These are phyloP conservation scores for Erodium moschatum DNA, from an alignment of 441 rosid genomes.

Conservation along the genomic window DNA sequence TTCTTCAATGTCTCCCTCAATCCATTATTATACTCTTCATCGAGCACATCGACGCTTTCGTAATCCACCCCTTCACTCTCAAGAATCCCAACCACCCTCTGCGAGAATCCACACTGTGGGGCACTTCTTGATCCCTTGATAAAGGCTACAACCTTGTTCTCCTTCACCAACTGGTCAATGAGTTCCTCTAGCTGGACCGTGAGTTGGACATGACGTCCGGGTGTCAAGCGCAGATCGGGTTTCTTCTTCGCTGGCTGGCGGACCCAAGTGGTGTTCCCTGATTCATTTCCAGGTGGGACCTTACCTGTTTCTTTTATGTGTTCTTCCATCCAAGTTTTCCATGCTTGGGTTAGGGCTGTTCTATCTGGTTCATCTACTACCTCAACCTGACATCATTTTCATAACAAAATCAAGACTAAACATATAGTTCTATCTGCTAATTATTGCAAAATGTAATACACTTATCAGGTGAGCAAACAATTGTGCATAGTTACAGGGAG, in stretches of 20 bases:
- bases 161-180: conserved; percentile 59
- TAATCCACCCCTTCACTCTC: conserved; percentile 67
- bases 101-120: conserved; percentile 82
- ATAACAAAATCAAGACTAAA: neutral
- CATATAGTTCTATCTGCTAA: too few species aligned
- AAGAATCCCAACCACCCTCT: conserved; percentile 66
- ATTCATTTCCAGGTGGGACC: conserved; percentile 76
- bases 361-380: conserved; percentile 63
- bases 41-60: conserved; percentile 75
- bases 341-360: conserved; percentile 52
- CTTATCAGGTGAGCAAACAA: neutral
- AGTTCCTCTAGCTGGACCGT: conserved; percentile 63
- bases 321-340: conserved; percentile 96
- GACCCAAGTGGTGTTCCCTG: conserved; percentile 74
- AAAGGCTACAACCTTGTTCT: conserved; percentile 78
- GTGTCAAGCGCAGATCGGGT: conserved; percentile 74
- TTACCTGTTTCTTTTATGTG: conserved; percentile 63
- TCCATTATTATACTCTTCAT: conserved; percentile 64
- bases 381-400: conserved; percentile 38
- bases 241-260: conserved; percentile 57
- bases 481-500: neutral
- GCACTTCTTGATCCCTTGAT: conserved; percentile 83
- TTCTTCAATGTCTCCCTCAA: conserved; percentile 59
- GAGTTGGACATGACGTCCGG: conserved; percentile 70
- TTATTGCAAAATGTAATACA: too few species aligned